These are phyloP conservation scores for Pleodorina starrii DNA, from an alignment of 139 green algal species.

Conservation along the genomic window DNA sequence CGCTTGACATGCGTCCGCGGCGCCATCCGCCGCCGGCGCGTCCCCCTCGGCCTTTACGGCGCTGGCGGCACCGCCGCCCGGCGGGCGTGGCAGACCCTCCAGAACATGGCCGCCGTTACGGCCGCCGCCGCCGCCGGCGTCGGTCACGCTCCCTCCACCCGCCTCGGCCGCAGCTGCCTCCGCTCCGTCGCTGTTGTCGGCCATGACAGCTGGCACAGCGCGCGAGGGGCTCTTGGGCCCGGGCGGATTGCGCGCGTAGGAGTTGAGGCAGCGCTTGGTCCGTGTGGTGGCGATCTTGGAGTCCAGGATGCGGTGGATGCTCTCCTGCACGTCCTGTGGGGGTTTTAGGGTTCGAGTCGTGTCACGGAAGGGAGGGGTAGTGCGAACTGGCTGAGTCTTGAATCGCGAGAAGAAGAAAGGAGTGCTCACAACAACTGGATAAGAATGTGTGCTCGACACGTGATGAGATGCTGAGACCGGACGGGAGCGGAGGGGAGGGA, in stretches of 20 bases:
- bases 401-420: no score
- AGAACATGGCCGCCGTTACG: not conserved
- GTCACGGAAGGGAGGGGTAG: no score
- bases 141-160: not conserved
- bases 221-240: constrained; percentile 27
- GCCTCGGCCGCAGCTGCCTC: not conserved
- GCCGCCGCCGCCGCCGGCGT: not conserved
- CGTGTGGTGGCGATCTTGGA: constrained; percentile 47
- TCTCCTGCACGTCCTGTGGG: not conserved
- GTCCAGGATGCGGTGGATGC: constrained; percentile 50
- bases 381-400: no score
- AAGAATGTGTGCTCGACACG: no score
- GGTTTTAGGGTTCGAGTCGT: no score
- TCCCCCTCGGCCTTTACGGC: not conserved
- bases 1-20: not conserved
- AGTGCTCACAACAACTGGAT: no score
- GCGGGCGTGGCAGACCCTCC: not conserved
- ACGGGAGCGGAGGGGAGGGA: no score
- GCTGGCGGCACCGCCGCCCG: not conserved
- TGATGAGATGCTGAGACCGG: no score
- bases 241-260: constrained; percentile 43
- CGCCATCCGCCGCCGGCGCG: not conserved
- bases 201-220: constrained; percentile 15
- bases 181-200: not conserved
- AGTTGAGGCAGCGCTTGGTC: constrained; percentile 52